Evolutionary conservation across 345 rosid genomes (phyloP).

Genomic region (Trapa incisa): DNA sequence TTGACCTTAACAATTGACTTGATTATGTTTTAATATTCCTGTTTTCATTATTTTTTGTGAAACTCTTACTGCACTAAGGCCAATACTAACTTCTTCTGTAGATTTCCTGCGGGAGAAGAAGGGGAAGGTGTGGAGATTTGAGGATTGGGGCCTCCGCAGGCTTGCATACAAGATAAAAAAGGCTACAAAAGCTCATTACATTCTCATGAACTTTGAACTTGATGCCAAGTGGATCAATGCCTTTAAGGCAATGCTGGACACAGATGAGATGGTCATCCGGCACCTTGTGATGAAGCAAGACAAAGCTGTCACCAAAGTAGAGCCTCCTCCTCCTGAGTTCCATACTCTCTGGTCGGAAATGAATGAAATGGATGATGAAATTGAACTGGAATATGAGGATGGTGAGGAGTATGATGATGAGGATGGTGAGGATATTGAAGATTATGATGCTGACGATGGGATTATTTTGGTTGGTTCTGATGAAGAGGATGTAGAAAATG

Average conservation of each 20-base stretch:
- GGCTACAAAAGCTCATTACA: slow-evolving; percentile 71
- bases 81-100: slow-evolving; percentile 16
- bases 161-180: slow-evolving; percentile 80
- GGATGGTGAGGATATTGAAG: slow-evolving; percentile 12
- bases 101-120: slow-evolving; percentile 74
- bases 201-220: slow-evolving; percentile 86
- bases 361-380: slow-evolving; percentile 29
- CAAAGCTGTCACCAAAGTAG: slow-evolving; percentile 56
- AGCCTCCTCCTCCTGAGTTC: slow-evolving; percentile 86
- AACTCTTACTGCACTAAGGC: neutral
- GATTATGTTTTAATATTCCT: neutral
- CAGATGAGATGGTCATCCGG: slow-evolving; percentile 75
- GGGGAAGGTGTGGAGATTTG: slow-evolving; percentile 76
- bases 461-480: slow-evolving; percentile 7
- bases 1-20: neutral
- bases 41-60: neutral
- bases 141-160: slow-evolving; percentile 88
- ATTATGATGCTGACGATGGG: slow-evolving; percentile 14
- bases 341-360: slow-evolving; percentile 35
- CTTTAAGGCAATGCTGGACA: slow-evolving; percentile 65
- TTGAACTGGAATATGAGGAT: slow-evolving; percentile 27
- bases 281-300: slow-evolving; percentile 84
- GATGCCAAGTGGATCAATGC: slow-evolving; percentile 75
- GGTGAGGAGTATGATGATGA: slow-evolving; percentile 13
- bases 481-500: slow-evolving; percentile 18